These are phyloP conservation scores for Mrakiaceae sp. DNA, from an alignment of 1,284 basidiomycete species.

Conservation along the genomic window DNA sequence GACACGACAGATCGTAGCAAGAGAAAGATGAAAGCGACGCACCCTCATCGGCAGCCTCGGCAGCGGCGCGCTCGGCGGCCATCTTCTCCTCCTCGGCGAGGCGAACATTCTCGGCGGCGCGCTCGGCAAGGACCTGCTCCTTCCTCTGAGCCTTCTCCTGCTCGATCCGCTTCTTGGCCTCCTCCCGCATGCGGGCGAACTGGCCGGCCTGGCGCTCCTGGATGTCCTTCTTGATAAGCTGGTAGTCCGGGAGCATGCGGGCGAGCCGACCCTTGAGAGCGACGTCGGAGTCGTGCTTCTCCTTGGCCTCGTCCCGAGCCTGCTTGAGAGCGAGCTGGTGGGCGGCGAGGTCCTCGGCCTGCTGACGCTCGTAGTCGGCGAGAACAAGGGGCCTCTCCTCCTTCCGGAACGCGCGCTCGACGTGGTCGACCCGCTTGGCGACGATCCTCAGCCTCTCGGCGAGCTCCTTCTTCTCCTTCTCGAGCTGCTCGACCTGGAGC, in stretches of 20 bases:
- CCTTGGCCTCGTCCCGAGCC: conserved; percentile 49
- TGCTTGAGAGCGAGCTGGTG: conserved; percentile 56
- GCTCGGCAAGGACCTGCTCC: conserved; percentile 40
- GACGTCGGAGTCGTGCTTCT: conserved; percentile 58
- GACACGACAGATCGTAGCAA: conserved; percentile 2
- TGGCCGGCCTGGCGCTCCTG: conserved; percentile 57
- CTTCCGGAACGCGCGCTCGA: conserved; percentile 91
- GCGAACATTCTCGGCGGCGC: conserved; percentile 43
- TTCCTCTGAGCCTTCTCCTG: conserved; percentile 72
- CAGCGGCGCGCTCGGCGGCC: conserved; percentile 40
- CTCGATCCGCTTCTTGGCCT: conserved; percentile 60
- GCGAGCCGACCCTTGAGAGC: conserved; percentile 65
- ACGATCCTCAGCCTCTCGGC: conserved; percentile 72
- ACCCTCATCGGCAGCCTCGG: conserved; percentile 34
- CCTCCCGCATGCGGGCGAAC: conserved; percentile 51
- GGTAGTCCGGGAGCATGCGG: conserved; percentile 67
- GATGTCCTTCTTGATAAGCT: conserved; percentile 48
- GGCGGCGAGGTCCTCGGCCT: conserved; percentile 57
- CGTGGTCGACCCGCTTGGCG: conserved; percentile 84
- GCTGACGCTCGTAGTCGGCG: conserved; percentile 81
- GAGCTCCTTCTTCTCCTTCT: conserved; percentile 91
- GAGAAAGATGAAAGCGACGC: conserved; percentile 39
- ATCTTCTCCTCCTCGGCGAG: conserved; percentile 44
- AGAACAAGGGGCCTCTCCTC: conserved; percentile 80
- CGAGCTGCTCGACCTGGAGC: conserved; percentile 85